Percentiles rank a stretch among this genome's conserved stretches.
phyloP scores from a whole-genome alignment of 139 green algal species.

The Gonium pectorale region DNA sequence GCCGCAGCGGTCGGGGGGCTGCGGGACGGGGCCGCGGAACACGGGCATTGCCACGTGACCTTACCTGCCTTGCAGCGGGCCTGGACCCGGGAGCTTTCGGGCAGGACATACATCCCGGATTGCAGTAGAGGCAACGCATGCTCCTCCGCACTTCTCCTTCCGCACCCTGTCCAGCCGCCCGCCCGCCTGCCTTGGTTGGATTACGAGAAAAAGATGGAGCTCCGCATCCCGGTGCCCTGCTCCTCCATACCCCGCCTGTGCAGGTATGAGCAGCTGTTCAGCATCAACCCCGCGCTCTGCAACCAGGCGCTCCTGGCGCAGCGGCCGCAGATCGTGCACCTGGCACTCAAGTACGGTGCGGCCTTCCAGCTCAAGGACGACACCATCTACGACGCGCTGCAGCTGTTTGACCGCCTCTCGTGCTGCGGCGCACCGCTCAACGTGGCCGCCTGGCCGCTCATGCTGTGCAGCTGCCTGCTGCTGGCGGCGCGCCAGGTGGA shows the following conservation, averaged over 20 bases:
- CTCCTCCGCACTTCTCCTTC: too few relatives aligned
- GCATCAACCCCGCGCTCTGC: constrained; percentile 48
- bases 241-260: neutral
- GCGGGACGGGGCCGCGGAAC: neutral
- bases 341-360: constrained; percentile 57
- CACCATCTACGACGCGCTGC: constrained; percentile 59
- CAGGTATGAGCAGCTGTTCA: constrained; percentile 45
- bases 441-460: constrained; percentile 50
- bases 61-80: too few relatives aligned
- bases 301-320: constrained; percentile 50
- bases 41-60: too few relatives aligned
- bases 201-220: too few relatives aligned
- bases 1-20: constrained; percentile 8
- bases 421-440: constrained; percentile 49
- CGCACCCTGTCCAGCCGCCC: too few relatives aligned
- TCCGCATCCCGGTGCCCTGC: too few relatives aligned
- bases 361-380: constrained; percentile 55
- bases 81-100: too few relatives aligned
- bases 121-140: too few relatives aligned
- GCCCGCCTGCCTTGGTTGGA: too few relatives aligned
- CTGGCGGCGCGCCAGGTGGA: constrained; percentile 43
- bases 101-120: too few relatives aligned
- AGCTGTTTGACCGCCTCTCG: constrained; percentile 58
- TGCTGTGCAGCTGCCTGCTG: constrained; percentile 54
- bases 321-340: constrained; percentile 56